Evolutionary conservation across 176 grass and related monocot genomes (phyloP), one percentile per base, ranked within the genome.

Genomic region (Neostapfia colusana): DNA sequence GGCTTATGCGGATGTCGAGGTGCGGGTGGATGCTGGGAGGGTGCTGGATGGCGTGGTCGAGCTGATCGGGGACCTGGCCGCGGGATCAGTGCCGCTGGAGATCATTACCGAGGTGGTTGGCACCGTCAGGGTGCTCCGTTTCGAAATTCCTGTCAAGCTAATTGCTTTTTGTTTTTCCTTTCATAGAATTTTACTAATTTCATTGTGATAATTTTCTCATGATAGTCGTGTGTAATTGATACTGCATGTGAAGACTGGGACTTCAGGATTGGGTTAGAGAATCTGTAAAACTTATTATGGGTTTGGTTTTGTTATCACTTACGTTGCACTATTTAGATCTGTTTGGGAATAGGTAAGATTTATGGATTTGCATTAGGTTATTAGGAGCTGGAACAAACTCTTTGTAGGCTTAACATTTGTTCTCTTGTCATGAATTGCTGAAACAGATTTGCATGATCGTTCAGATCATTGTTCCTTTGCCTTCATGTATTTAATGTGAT

Each of bases 81-180:
- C 69, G 0, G 86, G 86, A 15, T 79, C 75, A 1, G 80, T 88
- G 50, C 86, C 86, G 43, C 69, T 88, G 69, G 86, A 88, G 36
- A 83, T 83, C 54, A 69, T 88, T 4, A 83, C 86, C 3, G 80
- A 88, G 81, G 81, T 88, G 0, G 63, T 83, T 1, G 86, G 86
- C 54, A 9, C 36, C 0, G 21, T 88, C 63, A 74, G 21, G 36
- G 13, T 83, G 43, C 79, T 88, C 44, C 75, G 63, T 27, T 63
- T 75, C 63, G 7, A 75, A 36, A 88, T 88, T 10, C 81, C 86
- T 9, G 81, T 88, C 11, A 88, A 88, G 86, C 80, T 88, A 79
- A 74, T 45, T 3, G 8, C 3, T 23, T 0, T 42, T 24, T 3
- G 6, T 37, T 51, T 2, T 2, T 0, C 16, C 16, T 13, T 31